Evolutionary conservation across 2,329 filamentous ascomycete genomes (phyloP), one percentile per base, ranked within the genome.

Genomic region (Atkinsonella hypoxylon): DNA sequence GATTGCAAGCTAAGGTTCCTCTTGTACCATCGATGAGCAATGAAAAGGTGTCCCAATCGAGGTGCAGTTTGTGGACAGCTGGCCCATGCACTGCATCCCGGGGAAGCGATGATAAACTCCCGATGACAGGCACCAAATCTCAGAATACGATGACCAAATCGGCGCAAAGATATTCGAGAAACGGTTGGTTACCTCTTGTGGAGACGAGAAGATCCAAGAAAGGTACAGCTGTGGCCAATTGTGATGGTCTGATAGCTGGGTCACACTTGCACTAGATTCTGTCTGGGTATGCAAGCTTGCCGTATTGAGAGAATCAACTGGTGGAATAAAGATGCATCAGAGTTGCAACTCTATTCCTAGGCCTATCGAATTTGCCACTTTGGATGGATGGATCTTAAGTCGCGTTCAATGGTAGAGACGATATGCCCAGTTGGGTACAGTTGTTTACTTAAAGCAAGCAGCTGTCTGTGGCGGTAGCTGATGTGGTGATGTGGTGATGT

Each of bases 1-100:
- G 40, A 57, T 57, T 56, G 51, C 51, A 42, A 50, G 59, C 53
- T 46, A 52, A 45, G 49, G 30, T 54, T 52, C 51, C 52, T 44
- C 31, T 43, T 39, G 44, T 47, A 48, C 12, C 31, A 45, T 47
- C 36, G 26, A 47, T 41, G 43, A 34, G 31, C 20, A 40, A 43
- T 39, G 15, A 38, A 30, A 8, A 36, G 22, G n/a, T 36, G 47
- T 43, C 22, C 45, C 30, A 42, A 45, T 53, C 47, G 51, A 57
- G 54, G 54, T 55, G 55, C 55, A 57, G 55, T 49, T 49, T 48
- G 46, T 48, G 52, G 50, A 53, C 51, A 41, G 18, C 18, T 39
- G 44, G 50, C 47, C 54, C 51, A 52, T 40, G 49, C 51, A 53
- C 55, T 56, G 55, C 55, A 56, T 51, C 54, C 38, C 51, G 26